phyloP scores from a whole-genome alignment of 352 stramenopile genomes.

The Phytophthora nicotianae region DNA sequence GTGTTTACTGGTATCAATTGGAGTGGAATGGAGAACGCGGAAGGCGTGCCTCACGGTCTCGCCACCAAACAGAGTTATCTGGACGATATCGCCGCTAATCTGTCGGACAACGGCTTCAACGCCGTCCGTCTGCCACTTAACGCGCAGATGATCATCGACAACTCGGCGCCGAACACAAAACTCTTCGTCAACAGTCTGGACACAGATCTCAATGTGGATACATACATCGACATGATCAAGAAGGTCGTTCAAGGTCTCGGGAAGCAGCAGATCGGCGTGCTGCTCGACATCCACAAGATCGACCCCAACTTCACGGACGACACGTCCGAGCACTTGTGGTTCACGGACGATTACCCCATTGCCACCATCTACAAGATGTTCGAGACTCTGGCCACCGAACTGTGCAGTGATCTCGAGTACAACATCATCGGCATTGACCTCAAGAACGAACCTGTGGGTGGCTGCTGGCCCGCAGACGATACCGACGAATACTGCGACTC shows the following conservation, averaged over 20 bases:
- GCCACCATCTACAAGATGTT: conserved; percentile 69
- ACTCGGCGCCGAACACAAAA: conserved; percentile 62
- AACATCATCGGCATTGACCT: conserved; percentile 87
- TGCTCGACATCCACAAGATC: conserved; percentile 88
- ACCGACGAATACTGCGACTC: conserved; percentile 56
- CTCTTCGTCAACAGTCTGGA: conserved; percentile 68
- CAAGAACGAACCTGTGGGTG: conserved; percentile 81
- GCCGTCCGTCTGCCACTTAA: conserved; percentile 80
- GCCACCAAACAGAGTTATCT: conserved; percentile 69
- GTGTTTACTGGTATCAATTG: conserved; percentile 89
- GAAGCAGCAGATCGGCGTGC: conserved; percentile 79
- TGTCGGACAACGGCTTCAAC: conserved; percentile 75
- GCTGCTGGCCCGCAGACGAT: conserved; percentile 73
- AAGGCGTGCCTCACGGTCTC: conserved; percentile 79
- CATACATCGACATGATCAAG: conserved; percentile 88
- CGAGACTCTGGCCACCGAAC: conserved; percentile 63
- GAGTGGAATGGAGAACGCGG: conserved; percentile 86
- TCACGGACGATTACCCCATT: conserved; percentile 60
- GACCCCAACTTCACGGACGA: conserved; percentile 72
- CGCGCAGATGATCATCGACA: conserved; percentile 82
- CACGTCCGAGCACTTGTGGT: conserved; percentile 81
- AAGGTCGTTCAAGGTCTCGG: conserved; percentile 81
- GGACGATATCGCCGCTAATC: conserved; percentile 70
- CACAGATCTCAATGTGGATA: conserved; percentile 67
- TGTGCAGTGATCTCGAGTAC: conserved; percentile 82